These are phyloP conservation scores for Mycena vitilis DNA, from an alignment of 768 basidiomycete species.

Conservation along the genomic window DNA sequence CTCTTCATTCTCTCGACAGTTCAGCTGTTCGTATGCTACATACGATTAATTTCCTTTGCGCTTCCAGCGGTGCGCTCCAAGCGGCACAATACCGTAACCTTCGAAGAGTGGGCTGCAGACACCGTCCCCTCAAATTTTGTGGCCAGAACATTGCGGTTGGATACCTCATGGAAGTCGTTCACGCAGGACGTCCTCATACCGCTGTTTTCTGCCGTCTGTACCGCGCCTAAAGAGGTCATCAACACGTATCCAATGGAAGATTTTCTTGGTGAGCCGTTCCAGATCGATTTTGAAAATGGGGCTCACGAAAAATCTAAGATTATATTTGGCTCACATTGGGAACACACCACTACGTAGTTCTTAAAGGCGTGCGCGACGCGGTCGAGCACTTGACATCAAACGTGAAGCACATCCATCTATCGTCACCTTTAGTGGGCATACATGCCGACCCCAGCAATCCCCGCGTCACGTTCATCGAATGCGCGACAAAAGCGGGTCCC, in stretches of 20 bases:
- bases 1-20: constrained; percentile 57
- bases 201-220: constrained; percentile 80
- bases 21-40: constrained; percentile 58
- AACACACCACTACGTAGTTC: constrained; percentile 75
- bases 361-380: constrained; percentile 69
- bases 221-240: constrained; percentile 67
- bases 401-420: constrained; percentile 65
- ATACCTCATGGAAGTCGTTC: constrained; percentile 65
- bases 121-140: constrained; percentile 56
- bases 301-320: constrained; percentile 46
- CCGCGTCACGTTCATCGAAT: constrained; percentile 52
- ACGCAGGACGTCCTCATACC: constrained; percentile 66
- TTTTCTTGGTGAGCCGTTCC: constrained; percentile 64
- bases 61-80: constrained; percentile 44
- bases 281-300: not conserved
- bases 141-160: constrained; percentile 57
- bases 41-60: constrained; percentile 41
- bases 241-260: constrained; percentile 70
- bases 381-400: constrained; percentile 60
- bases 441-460: constrained; percentile 49
- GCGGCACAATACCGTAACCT: constrained; percentile 49
- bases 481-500: constrained; percentile 43
- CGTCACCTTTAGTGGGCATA: constrained; percentile 62
- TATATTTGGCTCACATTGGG: constrained; percentile 78
- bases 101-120: constrained; percentile 60